Conservation (phyloP, 2,329 filamentous ascomycete genomes). For the Phialemoniopsis sp. region DNA sequence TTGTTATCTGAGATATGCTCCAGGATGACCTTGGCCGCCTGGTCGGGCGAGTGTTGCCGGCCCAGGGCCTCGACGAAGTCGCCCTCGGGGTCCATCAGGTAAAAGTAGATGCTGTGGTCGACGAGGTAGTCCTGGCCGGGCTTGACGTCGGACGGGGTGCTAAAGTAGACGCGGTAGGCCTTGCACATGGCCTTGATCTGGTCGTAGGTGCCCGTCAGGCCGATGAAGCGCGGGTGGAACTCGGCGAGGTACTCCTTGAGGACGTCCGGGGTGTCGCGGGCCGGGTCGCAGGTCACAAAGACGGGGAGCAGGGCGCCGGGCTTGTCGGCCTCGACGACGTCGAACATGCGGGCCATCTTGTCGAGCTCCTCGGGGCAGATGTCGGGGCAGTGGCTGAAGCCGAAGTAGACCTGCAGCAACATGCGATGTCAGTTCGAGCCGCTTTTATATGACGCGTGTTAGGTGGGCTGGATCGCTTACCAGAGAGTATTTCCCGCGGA, state of each 20-base stretch:
- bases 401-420: conserved; percentile 77
- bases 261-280: conserved; percentile 80
- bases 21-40: conserved; percentile 77
- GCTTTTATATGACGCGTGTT: too few species aligned
- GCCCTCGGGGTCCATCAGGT: conserved; percentile 96
- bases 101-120: conserved; percentile 99
- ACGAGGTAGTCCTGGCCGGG: conserved; percentile 95
- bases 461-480: conserved; percentile 41
- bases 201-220: conserved; percentile 89
- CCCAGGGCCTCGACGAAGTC: conserved; percentile 98
- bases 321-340: conserved; percentile 55
- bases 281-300: conserved; percentile 95
- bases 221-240: conserved; percentile 83
- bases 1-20: conserved; percentile 73
- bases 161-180: conserved; percentile 95
- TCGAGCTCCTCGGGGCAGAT: conserved; percentile 99
- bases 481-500: conserved; percentile 82
- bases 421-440: too few species aligned
- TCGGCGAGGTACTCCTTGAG: conserved; percentile 83
- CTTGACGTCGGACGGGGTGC: conserved; percentile 82
- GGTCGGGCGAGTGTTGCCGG: conserved; percentile 85
- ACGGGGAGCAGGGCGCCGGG: conserved; percentile 64
- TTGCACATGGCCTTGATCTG: conserved; percentile 94
- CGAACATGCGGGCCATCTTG: conserved; percentile 97
- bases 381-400: conserved; percentile 96